Percentiles rank a stretch among this genome's conserved stretches.
Conservation (phyloP, 768 basidiomycete species). For the Exsudoporus frostii region DNA sequence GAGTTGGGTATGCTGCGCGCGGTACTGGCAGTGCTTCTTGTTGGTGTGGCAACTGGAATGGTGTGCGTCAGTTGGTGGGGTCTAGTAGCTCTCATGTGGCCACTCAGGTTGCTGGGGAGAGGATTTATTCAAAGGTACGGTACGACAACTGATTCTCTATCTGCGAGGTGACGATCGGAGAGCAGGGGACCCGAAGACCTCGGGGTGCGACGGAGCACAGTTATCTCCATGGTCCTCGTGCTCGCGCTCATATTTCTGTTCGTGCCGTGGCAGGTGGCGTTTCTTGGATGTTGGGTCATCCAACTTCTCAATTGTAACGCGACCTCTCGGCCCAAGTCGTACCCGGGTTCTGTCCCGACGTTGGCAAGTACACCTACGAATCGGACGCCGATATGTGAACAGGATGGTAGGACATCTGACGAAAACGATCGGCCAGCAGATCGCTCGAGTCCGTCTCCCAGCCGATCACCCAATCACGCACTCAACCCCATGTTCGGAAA, state of each 20-base stretch:
- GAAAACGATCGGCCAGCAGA: slow-evolving; percentile 12
- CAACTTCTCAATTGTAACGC: slow-evolving; percentile 66
- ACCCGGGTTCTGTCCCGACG: slow-evolving; percentile 27
- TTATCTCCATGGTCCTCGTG: slow-evolving; percentile 59
- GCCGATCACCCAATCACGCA: not conserved
- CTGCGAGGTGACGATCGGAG: not conserved
- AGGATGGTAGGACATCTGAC: not conserved
- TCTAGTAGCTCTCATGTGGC: slow-evolving; percentile 47
- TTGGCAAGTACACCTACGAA: slow-evolving; percentile 21
- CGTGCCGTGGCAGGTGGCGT: slow-evolving; percentile 92
- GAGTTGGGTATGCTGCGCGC: slow-evolving; percentile 38
- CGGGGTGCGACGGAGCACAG: slow-evolving; percentile 43
- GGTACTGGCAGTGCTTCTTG: slow-evolving; percentile 51
- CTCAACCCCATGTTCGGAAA: slow-evolving; percentile 10
- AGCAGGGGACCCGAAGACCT: slow-evolving; percentile 31
- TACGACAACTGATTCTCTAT: not conserved
- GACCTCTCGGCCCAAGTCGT: slow-evolving; percentile 9
- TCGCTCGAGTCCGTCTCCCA: not conserved
- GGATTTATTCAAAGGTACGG: slow-evolving; percentile 16
- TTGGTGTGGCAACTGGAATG: slow-evolving; percentile 61
- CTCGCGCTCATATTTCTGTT: slow-evolving; percentile 66
- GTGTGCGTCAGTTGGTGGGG: slow-evolving; percentile 61
- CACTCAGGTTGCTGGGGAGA: slow-evolving; percentile 27
- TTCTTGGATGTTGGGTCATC: slow-evolving; percentile 78
- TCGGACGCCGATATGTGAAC: slow-evolving; percentile 22